These are phyloP conservation scores for Chlorella sp. DNA, from an alignment of 139 green algal species.

Conservation along the genomic window DNA sequence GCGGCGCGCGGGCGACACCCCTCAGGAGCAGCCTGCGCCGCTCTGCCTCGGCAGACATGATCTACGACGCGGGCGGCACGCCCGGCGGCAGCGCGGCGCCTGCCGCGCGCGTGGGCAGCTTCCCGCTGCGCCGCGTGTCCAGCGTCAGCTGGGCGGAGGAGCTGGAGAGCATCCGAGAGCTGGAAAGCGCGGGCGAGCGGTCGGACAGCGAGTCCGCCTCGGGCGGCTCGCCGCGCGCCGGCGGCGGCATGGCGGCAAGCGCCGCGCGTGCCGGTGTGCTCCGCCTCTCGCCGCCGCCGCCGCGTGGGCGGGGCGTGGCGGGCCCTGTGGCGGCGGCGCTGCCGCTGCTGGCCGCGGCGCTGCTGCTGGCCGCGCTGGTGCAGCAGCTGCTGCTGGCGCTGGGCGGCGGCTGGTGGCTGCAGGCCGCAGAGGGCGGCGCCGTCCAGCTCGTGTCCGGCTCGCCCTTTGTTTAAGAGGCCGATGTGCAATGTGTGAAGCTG, in stretches of 20 bases:
- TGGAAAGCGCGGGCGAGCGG: too few species aligned
- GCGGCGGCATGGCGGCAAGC: not conserved
- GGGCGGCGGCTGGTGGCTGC: too few species aligned
- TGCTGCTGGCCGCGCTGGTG: conserved; percentile 8
- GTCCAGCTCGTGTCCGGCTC: too few species aligned
- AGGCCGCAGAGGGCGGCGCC: too few species aligned
- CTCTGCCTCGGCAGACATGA: not conserved
- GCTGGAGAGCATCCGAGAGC: conserved; percentile 26
- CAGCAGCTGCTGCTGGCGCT: not conserved
- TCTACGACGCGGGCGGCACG: not conserved
- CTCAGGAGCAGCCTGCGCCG: conserved; percentile 26
- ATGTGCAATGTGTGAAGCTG: too few species aligned
- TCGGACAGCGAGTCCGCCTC: not conserved
- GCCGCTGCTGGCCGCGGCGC: not conserved
- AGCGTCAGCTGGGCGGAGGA: conserved; percentile 41
- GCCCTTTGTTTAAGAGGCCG: too few species aligned
- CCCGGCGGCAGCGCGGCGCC: too few species aligned
- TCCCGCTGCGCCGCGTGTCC: conserved; percentile 29
- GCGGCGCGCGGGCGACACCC: conserved; percentile 4
- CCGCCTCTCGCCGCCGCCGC: not conserved
- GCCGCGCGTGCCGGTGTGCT: too few species aligned
- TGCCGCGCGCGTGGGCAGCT: too few species aligned
- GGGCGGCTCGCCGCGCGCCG: not conserved
- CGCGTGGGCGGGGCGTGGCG: not conserved
- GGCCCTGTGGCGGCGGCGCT: not conserved